These are phyloP conservation scores for Anthracocystis setariae DNA, from an alignment of 1,284 basidiomycete species.

Conservation along the genomic window DNA sequence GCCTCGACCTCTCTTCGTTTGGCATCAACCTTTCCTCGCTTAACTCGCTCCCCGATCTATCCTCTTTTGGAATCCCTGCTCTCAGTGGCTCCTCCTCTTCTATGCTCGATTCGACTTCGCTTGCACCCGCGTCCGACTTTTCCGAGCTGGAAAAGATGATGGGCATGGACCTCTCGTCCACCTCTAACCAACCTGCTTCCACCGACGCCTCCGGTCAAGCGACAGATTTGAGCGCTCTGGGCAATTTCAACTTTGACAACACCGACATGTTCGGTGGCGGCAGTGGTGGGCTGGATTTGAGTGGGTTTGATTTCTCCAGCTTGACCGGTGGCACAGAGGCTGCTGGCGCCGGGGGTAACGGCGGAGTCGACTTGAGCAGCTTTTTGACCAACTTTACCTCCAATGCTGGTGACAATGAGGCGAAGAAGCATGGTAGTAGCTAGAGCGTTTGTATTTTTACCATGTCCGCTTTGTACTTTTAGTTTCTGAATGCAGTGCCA, in stretches of 20 bases:
- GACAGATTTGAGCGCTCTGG: conserved; percentile 21
- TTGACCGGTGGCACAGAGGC: conserved; percentile 49
- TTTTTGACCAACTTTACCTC: conserved; percentile 62
- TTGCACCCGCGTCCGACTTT: conserved; percentile 21
- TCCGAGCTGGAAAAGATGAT: conserved; percentile 45
- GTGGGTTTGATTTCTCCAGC: conserved; percentile 43
- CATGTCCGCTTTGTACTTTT: conserved; percentile 12
- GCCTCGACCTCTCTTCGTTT: conserved; percentile 38
- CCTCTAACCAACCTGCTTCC: conserved; percentile 1
- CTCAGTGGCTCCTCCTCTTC: conserved; percentile 8
- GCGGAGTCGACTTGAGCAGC: conserved; percentile 65
- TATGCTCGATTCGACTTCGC: conserved; percentile 1
- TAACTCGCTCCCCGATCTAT: conserved; percentile 28
- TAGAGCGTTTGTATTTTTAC: conserved; percentile 41
- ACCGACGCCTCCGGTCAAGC: neutral
- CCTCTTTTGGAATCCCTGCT: conserved; percentile 31
- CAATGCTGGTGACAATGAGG: conserved; percentile 52
- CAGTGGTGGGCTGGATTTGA: conserved; percentile 32
- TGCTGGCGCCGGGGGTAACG: conserved; percentile 65
- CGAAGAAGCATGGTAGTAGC: neutral
- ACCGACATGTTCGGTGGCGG: conserved; percentile 28
- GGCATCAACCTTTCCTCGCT: conserved; percentile 36
- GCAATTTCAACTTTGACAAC: conserved; percentile 17
- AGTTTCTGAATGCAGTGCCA: too few species aligned
- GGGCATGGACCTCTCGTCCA: conserved; percentile 36